Base-by-base conservation (phyloP, 306 rosid species). In the Mucuna pruriens region DNA sequence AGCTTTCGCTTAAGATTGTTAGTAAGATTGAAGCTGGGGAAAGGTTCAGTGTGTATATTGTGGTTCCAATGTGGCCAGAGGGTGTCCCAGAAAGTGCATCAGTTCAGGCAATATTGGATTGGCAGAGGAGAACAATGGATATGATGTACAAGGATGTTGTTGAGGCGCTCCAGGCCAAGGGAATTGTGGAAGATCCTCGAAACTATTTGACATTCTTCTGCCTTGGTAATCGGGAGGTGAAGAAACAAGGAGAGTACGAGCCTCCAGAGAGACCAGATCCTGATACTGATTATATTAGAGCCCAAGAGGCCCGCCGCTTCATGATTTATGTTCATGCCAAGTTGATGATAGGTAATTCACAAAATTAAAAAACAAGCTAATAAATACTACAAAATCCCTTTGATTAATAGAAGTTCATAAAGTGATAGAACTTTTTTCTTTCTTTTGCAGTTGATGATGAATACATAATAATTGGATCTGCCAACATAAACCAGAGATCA, bases 121-220 rank as follows among this genome's bases (percentile, higher is more conserved):
- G 94, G 94, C 94, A 90, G 76, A 90, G 83, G 85, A 90, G 94
- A 69, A 90, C 94, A 33, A 79, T 90, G 89, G 92, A 90, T 19
- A 87, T 86, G 85, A 90, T 90, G 94, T 90, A 90, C 80, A 90
- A 83, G 58, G 94, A 90, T 68, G 31, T 90, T 9, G 44, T 87
- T n/a, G 23, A 76, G 65, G 90, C 91, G 11, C 88, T 90, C 40
- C 52, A 12, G 5, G 94, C 87, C 33, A 84, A 85, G 71, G 92
- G 91, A 9, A 85, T 81, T 39, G 85, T 74, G 23, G 89, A 88
- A 31, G 85, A 90, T 83, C 94, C 92, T 23, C 80, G 91, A 0
- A 87, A 88, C 89, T 90, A 90, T 83, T 85, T 90, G 84, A 87
- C 94, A 45, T 90, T 90, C 82, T 90, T 88, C 84, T 90, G 92